Evolutionary conservation across 179 eudicot genomes (phyloP).

Genomic region (Silene vulgaris): DNA sequence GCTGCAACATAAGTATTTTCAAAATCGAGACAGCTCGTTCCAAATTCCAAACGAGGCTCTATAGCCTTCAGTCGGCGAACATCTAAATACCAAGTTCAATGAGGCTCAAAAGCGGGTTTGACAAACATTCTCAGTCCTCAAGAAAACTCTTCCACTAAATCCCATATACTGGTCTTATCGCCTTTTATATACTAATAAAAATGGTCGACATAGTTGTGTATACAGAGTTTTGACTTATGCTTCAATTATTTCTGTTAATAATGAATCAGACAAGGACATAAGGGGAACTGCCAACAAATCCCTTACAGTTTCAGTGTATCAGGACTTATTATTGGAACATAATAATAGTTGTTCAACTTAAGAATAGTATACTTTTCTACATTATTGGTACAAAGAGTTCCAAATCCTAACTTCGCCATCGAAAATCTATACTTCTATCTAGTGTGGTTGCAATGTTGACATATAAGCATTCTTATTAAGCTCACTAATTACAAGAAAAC

Average conservation of each 20-base stretch:
- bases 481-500: not conserved
- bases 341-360: not conserved
- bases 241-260: constrained; percentile 23
- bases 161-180: not conserved
- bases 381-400: not conserved
- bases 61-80: not conserved
- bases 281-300: constrained; percentile 12
- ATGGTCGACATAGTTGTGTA: not conserved
- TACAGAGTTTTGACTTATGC: constrained; percentile 7
- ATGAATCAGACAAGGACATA: constrained; percentile 16
- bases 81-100: not conserved
- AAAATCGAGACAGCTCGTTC: not conserved
- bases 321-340: not conserved
- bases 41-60: not conserved
- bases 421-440: not conserved
- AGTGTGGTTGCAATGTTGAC: not conserved
- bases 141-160: constrained; percentile 5
- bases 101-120: not conserved
- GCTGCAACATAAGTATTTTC: not conserved
- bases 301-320: constrained; percentile 23
- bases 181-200: not conserved
- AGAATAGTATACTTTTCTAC: too few species aligned
- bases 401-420: not conserved
- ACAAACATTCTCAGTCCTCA: constrained; percentile 15
- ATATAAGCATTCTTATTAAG: not conserved